Percentiles rank a stretch among this genome's conserved stretches.
Conservation (phyloP, 2,329 filamentous ascomycete species). For the Pseudocercospora vitis region DNA sequence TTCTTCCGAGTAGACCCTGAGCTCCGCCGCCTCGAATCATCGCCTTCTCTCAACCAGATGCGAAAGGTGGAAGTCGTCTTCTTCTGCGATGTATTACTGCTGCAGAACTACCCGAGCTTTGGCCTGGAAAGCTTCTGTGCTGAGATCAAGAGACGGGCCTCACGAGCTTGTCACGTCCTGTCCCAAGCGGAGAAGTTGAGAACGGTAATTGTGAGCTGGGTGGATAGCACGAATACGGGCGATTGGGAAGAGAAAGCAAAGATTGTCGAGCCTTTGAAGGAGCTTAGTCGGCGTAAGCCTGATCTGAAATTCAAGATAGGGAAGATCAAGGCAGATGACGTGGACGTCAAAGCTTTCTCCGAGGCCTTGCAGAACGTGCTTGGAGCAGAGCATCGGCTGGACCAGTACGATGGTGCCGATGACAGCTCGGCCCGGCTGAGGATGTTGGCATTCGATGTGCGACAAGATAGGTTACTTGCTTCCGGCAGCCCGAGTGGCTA, state of each 20-base stretch:
- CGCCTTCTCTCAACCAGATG: slow-evolving; percentile 26
- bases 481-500: slow-evolving; percentile 13
- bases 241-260: slow-evolving; percentile 32
- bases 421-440: slow-evolving; percentile 21
- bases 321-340: slow-evolving; percentile 29
- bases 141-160: slow-evolving; percentile 34
- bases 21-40: slow-evolving; percentile 30
- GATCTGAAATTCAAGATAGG: slow-evolving; percentile 31
- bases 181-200: slow-evolving; percentile 26
- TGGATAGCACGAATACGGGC: slow-evolving; percentile 34
- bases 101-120: slow-evolving; percentile 37
- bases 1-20: slow-evolving; percentile 40
- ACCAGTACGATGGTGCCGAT: slow-evolving; percentile 17
- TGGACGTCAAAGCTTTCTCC: slow-evolving; percentile 27
- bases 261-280: slow-evolving; percentile 30
- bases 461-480: slow-evolving; percentile 27
- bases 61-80: slow-evolving; percentile 38
- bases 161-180: slow-evolving; percentile 35
- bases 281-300: slow-evolving; percentile 16
- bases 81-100: slow-evolving; percentile 35
- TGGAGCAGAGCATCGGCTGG: slow-evolving; percentile 17
- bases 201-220: slow-evolving; percentile 35
- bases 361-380: slow-evolving; percentile 28
- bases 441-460: slow-evolving; percentile 33
- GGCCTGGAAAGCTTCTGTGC: slow-evolving; percentile 34